Base-by-base conservation (phyloP, 192 early-diverging fungal species). In the Coemansia sp. region DNA sequence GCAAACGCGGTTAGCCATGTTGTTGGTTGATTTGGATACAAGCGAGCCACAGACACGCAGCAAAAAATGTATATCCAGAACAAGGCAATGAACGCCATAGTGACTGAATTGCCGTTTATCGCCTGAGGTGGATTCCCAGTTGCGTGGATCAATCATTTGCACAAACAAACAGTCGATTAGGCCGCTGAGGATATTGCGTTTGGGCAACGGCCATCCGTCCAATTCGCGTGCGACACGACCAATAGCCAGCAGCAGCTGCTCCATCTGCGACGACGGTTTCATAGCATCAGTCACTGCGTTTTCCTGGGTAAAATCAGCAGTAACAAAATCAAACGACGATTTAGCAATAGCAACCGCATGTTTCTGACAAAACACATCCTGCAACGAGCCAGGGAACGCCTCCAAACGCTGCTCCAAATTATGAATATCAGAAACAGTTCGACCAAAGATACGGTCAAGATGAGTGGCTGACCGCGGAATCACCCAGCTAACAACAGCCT, bases 291-390 rank as follows among this genome's bases (percentile, higher is more conserved):
- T 25, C 12, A 81, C 74, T 29, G 33, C n/a, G 48, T 63, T 54
- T n/a, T 74, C 60, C 16, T 50, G 25, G 54, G 42, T 55, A 32
- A 73, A 83, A 5, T 75, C 67, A 14, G 69, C 57, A 4, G 73
- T 75, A 17, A 72, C 76, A 75, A 82, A 82, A 66, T 77, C 72
- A 57, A 82, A 85, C 5, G 68, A 51, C 4, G 61, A 22, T 12
- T 70, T 62, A 36, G 70, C 62, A n/a, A 76, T 65, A 6, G 61
- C 33, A 31, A 71, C 69, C 2, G 79, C 66, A 28, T 82, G 75
- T 38, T 75, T 74, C 48, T 85, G 83, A 57, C 79, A 82, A 61
- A 79, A 85, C 16, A 85, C 79, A 18, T 85, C 83, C 62, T 85
- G 83, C 32, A 85, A 60, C 12, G 78, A 76, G 0, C 59, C 32